Conservation (phyloP, 257 asterid species). For the Osmanthus fragrans region DNA sequence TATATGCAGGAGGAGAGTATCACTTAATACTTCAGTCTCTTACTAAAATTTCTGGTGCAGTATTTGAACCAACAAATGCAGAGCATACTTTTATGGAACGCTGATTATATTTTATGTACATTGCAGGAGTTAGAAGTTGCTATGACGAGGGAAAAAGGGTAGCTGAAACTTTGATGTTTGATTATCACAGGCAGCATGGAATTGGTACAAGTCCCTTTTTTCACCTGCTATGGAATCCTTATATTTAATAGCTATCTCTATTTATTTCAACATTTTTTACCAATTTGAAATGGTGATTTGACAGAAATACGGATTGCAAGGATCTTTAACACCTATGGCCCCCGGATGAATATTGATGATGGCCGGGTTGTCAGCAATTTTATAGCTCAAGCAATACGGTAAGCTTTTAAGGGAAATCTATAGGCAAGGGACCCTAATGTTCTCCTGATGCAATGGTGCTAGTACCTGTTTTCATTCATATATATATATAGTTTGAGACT, state of each 20-base stretch:
- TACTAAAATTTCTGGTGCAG: too few species aligned
- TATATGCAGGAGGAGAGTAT: too few species aligned
- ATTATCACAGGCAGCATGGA: constrained; percentile 95
- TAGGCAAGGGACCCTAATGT: not conserved
- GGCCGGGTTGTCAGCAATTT: constrained; percentile 96
- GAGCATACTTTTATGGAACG: not conserved
- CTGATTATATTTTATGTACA: not conserved
- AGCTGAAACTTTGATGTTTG: constrained; percentile 97
- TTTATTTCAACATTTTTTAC: not conserved
- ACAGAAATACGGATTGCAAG: constrained; percentile 95
- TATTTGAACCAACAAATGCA: not conserved
- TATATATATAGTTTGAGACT: too few species aligned
- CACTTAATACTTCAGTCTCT: too few species aligned
- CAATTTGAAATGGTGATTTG: not conserved
- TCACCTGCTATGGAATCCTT: not conserved
- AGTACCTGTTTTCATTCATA: too few species aligned
- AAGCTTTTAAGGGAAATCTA: constrained; percentile 12
- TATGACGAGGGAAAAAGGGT: constrained; percentile 94
- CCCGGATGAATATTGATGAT: constrained; percentile 94
- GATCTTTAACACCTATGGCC: constrained; percentile 95
- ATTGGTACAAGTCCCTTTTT: constrained; percentile 47
- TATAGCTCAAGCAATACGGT: constrained; percentile 94
- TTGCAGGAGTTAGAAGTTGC: constrained; percentile 88
- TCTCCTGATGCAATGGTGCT: not conserved
- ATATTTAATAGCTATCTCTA: not conserved